A percentile compares a stretch with the other conserved stretches of the same genome.
These are phyloP conservation scores for Sclerotinia trifoliorum DNA, from an alignment of 2,329 filamentous ascomycete genomes.

Conservation along the genomic window DNA sequence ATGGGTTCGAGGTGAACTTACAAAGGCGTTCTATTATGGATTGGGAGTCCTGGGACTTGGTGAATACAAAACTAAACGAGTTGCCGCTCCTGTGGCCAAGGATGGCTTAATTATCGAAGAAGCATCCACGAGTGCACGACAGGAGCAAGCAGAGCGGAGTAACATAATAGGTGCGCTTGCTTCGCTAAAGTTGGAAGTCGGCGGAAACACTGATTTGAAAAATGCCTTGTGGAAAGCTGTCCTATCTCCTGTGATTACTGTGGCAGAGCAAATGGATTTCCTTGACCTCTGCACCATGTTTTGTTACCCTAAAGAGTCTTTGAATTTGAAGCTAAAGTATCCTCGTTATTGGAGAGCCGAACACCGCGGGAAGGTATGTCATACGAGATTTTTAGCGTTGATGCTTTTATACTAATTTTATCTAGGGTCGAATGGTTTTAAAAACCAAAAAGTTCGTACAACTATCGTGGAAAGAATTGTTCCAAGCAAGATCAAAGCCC, in stretches of 20 bases:
- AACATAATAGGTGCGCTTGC: conserved; percentile 49
- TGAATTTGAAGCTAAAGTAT: conserved; percentile 49
- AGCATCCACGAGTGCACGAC: conserved; percentile 47
- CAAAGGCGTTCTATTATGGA: conserved; percentile 58
- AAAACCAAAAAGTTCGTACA: conserved; percentile 36
- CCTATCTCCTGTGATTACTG: conserved; percentile 48
- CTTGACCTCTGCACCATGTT: conserved; percentile 53
- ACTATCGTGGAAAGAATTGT: conserved; percentile 20
- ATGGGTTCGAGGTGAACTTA: conserved; percentile 59
- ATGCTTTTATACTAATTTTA: conserved; percentile 19
- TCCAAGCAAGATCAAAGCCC: conserved; percentile 9
- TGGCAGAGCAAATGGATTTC: conserved; percentile 50
- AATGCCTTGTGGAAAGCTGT: conserved; percentile 51
- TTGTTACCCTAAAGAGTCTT: conserved; percentile 49
- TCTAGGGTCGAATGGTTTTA: conserved; percentile 37
- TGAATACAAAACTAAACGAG: conserved; percentile 46
- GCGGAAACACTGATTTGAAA: conserved; percentile 47
- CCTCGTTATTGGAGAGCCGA: conserved; percentile 48
- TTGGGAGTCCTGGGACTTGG: conserved; percentile 64
- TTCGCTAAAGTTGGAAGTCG: conserved; percentile 50
- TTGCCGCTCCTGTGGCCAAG: conserved; percentile 22
- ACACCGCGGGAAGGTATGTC: conserved; percentile 41
- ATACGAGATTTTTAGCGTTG: neutral
- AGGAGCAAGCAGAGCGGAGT: conserved; percentile 49
- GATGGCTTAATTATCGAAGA: conserved; percentile 47